These are phyloP conservation scores for Aspergillus cavernicola DNA, from an alignment of 495 filamentous ascomycete genomes.

Conservation along the genomic window DNA sequence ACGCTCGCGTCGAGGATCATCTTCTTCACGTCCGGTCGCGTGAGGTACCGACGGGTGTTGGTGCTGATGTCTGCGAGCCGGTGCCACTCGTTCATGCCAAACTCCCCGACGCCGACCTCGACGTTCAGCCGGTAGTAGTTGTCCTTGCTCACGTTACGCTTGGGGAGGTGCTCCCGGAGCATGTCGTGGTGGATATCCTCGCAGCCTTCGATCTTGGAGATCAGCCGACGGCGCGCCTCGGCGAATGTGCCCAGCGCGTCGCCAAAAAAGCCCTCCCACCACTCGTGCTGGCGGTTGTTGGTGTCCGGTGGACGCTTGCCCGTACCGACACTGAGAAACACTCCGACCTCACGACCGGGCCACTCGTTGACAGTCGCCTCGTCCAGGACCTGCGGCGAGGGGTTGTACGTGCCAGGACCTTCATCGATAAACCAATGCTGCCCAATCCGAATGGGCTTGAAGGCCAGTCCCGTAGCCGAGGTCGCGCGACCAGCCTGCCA, in stretches of 20 bases:
- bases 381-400: conserved; percentile 77
- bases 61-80: conserved; percentile 90
- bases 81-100: conserved; percentile 98
- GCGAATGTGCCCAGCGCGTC: conserved; percentile 72
- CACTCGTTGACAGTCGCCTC: conserved; percentile 91
- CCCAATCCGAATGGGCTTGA: conserved; percentile 92
- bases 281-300: conserved; percentile 62
- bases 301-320: conserved; percentile 78
- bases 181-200: conserved; percentile 86
- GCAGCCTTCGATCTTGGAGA: conserved; percentile 90
- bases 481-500: conserved; percentile 98
- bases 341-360: conserved; percentile 85
- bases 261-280: conserved; percentile 91
- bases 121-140: conserved; percentile 98
- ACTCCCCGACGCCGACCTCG: conserved; percentile 94
- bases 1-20: conserved; percentile 71
- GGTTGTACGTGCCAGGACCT: conserved; percentile 88
- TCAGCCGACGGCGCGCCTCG: conserved; percentile 78
- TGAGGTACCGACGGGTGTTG: conserved; percentile 80
- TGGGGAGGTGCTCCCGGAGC: conserved; percentile 68
- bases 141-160: conserved; percentile 75
- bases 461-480: conserved; percentile 82
- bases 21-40: conserved; percentile 63
- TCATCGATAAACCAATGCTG: conserved; percentile 94
- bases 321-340: conserved; percentile 88